A percentile compares a stretch with the other conserved stretches of the same genome.
These are phyloP conservation scores for Calonectria crousiana DNA, from an alignment of 2,329 filamentous ascomycete genomes.

Conservation along the genomic window DNA sequence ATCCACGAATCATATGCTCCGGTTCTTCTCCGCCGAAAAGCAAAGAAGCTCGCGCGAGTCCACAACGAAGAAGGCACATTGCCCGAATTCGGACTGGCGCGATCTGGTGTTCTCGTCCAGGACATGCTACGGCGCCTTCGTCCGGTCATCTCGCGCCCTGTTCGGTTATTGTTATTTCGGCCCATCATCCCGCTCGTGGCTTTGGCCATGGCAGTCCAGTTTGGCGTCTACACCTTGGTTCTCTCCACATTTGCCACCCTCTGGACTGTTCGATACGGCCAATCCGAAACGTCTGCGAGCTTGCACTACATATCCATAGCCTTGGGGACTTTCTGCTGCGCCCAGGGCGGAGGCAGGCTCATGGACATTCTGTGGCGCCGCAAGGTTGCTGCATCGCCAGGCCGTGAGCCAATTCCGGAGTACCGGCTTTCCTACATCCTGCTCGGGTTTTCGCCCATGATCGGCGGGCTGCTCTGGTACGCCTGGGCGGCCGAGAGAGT, in stretches of 20 bases:
- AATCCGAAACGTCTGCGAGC: constrained; percentile 57
- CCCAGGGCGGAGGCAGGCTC: constrained; percentile 50
- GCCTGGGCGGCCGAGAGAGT: constrained; percentile 61
- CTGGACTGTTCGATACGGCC: constrained; percentile 59
- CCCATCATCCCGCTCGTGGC: constrained; percentile 62
- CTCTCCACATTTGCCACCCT: constrained; percentile 65
- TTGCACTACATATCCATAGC: constrained; percentile 66
- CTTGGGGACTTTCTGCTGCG: constrained; percentile 54
- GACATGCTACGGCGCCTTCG: not conserved
- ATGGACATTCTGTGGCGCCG: constrained; percentile 54
- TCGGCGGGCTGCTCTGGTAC: constrained; percentile 52
- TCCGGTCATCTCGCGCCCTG: not conserved
- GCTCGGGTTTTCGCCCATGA: constrained; percentile 59
- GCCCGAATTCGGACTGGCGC: not conserved
- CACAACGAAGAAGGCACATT: not conserved
- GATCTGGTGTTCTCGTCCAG: not conserved
- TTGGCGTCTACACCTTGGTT: constrained; percentile 64
- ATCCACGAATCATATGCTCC: constrained; percentile 72
- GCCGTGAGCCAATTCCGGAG: constrained; percentile 51
- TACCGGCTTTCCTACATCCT: constrained; percentile 66
- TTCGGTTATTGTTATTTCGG: constrained; percentile 52
- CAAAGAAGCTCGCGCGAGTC: not conserved
- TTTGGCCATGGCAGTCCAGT: constrained; percentile 59
- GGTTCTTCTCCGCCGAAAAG: constrained; percentile 60
- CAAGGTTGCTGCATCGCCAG: constrained; percentile 16